Percentiles rank a stretch among this genome's conserved stretches.
These are phyloP conservation scores for Spathaspora sp. DNA, from an alignment of 805 yeast genomes.

Conservation along the genomic window DNA sequence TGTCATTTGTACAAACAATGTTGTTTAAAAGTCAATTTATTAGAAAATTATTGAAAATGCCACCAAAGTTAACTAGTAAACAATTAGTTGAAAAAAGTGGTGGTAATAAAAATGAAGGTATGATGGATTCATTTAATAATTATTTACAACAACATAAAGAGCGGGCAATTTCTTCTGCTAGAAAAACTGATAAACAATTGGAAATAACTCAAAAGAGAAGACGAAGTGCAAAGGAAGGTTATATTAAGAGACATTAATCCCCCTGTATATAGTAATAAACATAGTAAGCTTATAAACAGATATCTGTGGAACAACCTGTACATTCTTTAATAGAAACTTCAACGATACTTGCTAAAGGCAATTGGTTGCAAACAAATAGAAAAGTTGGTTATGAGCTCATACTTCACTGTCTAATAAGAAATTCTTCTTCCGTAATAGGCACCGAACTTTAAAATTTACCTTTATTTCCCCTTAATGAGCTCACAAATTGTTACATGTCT, in stretches of 20 bases:
- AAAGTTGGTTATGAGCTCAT: too few relatives aligned
- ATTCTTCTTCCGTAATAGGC: too few relatives aligned
- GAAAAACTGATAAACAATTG: conserved; percentile 31
- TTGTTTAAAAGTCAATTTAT: conserved; percentile 57
- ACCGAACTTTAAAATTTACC: too few relatives aligned
- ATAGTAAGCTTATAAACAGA: background rate
- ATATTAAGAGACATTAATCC: conserved; percentile 36
- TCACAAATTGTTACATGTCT: too few relatives aligned
- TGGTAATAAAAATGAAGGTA: background rate
- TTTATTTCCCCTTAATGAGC: too few relatives aligned
- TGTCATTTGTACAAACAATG: conserved; percentile 69
- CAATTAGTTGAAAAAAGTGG: conserved; percentile 17
- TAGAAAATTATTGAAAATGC: conserved; percentile 54
- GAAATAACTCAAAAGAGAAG: conserved; percentile 36
- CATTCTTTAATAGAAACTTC: too few relatives aligned
- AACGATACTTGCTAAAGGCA: too few relatives aligned
- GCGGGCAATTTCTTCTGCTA: conserved; percentile 30
- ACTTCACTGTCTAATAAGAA: too few relatives aligned
- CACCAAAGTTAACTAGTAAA: conserved; percentile 54
- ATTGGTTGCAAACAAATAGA: too few relatives aligned
- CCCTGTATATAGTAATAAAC: background rate
- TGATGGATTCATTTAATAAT: conserved; percentile 17
- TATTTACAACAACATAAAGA: conserved; percentile 27
- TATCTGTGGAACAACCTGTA: too few relatives aligned
- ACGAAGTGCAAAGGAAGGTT: conserved; percentile 24